These are phyloP conservation scores for Pythium aphanidermatum DNA, from an alignment of 352 stramenopile genomes.

Conservation along the genomic window DNA sequence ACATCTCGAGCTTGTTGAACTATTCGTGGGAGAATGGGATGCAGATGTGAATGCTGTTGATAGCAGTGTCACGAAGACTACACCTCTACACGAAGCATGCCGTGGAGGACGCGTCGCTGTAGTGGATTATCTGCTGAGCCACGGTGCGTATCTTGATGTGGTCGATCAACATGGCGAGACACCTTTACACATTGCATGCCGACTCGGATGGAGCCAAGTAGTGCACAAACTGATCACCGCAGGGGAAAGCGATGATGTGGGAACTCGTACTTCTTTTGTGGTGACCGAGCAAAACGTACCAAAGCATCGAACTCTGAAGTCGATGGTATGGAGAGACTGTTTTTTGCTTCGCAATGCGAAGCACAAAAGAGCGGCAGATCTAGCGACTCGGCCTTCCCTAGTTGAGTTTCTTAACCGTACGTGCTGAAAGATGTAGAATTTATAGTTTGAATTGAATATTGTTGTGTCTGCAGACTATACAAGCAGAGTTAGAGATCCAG, in stretches of 20 bases:
- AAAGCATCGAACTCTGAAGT: not conserved
- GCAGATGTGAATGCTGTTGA: constrained; percentile 44
- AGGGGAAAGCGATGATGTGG: not conserved
- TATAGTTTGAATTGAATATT: not conserved
- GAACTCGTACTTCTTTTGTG: no score
- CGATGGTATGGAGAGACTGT: constrained; percentile 20
- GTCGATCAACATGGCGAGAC: constrained; percentile 46
- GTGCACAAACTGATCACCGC: constrained; percentile 39
- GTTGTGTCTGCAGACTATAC: constrained; percentile 5
- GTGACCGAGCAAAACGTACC: no score
- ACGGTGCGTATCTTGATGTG: constrained; percentile 29
- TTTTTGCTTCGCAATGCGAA: constrained; percentile 51
- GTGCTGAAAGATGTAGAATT: constrained; percentile 7
- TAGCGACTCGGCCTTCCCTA: constrained; percentile 34
- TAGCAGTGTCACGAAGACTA: constrained; percentile 32
- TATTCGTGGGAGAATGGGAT: constrained; percentile 20
- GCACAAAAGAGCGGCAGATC: constrained; percentile 33
- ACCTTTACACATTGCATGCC: constrained; percentile 46
- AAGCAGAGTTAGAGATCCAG: no score
- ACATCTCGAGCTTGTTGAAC: constrained; percentile 15
- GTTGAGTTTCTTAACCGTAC: constrained; percentile 22
- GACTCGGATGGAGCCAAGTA: constrained; percentile 30
- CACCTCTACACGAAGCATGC: constrained; percentile 54
- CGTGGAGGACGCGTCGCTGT: constrained; percentile 32
- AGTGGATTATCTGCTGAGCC: constrained; percentile 28